phyloP scores from a whole-genome alignment of 441 rosid species.

The Gossypium gossypioides region DNA sequence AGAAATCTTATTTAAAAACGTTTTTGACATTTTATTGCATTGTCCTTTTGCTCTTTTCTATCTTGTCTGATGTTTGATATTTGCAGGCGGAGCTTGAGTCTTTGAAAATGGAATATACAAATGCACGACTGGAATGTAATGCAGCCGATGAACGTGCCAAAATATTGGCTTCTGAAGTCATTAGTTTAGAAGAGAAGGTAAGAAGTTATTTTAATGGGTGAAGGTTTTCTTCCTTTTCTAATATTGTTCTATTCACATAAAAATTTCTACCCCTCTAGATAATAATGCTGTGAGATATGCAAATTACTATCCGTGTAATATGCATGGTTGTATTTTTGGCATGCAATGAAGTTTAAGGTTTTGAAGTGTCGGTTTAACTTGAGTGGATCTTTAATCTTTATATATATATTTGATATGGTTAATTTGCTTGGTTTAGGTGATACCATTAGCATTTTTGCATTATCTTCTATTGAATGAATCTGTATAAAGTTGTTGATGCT shows the following conservation, averaged over 20 bases:
- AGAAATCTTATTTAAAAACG: neutral
- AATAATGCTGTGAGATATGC: neutral
- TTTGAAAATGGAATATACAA: conserved; percentile 52
- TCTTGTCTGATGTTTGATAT: conserved; percentile 9
- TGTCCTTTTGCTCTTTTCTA: conserved; percentile 8
- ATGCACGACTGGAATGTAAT: conserved; percentile 71
- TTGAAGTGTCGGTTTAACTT: neutral
- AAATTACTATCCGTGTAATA: neutral
- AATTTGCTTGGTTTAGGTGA: neutral
- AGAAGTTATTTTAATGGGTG: conserved; percentile 4
- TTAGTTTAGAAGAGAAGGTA: conserved; percentile 98
- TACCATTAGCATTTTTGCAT: neutral
- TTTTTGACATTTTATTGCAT: conserved; percentile 4
- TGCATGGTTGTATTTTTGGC: neutral
- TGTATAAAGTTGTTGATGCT: neutral
- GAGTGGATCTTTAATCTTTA: neutral
- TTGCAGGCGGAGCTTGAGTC: conserved; percentile 79
- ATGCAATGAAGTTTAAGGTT: neutral
- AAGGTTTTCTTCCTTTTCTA: neutral
- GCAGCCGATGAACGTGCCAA: conserved; percentile 92
- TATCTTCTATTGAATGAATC: neutral
- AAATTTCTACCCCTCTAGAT: neutral
- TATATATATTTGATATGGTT: neutral
- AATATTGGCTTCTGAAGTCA: conserved; percentile 90
- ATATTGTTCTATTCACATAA: neutral